Percentiles rank a stretch among this genome's conserved stretches.
Evolutionary conservation across 371 early-diverging fungal genomes (phyloP).

Genomic region (Rhizopus microsporus): DNA sequence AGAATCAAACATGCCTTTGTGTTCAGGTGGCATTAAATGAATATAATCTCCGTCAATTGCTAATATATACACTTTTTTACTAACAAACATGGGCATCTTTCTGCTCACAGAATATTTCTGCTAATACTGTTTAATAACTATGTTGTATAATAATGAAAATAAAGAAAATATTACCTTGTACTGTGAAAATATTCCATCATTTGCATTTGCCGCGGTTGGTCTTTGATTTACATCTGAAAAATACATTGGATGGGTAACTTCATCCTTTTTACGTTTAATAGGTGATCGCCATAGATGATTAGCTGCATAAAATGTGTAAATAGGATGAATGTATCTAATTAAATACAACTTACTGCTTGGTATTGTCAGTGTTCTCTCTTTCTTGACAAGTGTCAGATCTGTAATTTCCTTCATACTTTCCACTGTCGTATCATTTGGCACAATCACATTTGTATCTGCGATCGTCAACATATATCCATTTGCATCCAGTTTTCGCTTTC

Average conservation of each 20-base stretch:
- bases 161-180: constrained; percentile 31
- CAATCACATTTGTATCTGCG: constrained; percentile 72
- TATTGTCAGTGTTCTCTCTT: constrained; percentile 49
- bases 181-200: constrained; percentile 44
- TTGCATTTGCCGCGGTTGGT: constrained; percentile 26
- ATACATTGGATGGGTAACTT: constrained; percentile 35
- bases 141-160: not conserved
- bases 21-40: constrained; percentile 86
- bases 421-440: constrained; percentile 76
- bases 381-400: constrained; percentile 78
- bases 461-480: constrained; percentile 83
- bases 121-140: constrained; percentile 1
- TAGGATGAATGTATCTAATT: not conserved
- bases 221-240: constrained; percentile 29
- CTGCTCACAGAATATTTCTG: constrained; percentile 73
- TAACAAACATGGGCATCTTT: constrained; percentile 80
- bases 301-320: constrained; percentile 19
- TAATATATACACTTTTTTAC: constrained; percentile 80
- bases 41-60: constrained; percentile 95
- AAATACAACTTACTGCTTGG: constrained; percentile 54
- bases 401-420: constrained; percentile 64
- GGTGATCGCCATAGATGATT: constrained; percentile 53
- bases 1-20: constrained; percentile 77
- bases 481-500: constrained; percentile 81
- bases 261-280: constrained; percentile 50